Conservation (phyloP, 2,329 filamentous ascomycete genomes). For the Colletotrichum sp. region DNA sequence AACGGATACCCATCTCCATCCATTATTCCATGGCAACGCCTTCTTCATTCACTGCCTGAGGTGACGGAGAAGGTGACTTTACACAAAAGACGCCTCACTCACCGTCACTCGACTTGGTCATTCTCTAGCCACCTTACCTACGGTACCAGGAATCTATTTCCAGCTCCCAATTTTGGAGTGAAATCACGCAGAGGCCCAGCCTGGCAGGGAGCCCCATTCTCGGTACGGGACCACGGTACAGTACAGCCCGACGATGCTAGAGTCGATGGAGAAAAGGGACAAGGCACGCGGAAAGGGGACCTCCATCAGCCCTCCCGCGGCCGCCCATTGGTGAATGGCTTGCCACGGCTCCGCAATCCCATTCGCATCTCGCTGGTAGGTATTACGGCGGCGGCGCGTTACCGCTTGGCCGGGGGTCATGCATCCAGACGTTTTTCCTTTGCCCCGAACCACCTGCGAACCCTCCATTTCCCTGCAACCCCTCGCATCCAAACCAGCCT, state of each 20-base stretch:
- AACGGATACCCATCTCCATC: not conserved
- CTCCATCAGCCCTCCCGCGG: not conserved
- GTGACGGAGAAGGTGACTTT: not conserved
- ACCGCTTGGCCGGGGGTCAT: conserved; percentile 21
- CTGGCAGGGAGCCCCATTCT: not conserved
- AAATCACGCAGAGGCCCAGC: not conserved
- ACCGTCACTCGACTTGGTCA: not conserved
- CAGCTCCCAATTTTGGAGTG: not conserved
- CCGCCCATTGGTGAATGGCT: not conserved
- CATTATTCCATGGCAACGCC: not conserved
- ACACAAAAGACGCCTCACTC: not conserved
- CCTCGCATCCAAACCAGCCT: not conserved
- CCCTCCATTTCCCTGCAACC: conserved; percentile 13
- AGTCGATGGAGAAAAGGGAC: conserved; percentile 11
- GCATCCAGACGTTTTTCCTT: conserved; percentile 13
- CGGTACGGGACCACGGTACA: conserved; percentile 10
- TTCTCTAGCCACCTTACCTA: not conserved
- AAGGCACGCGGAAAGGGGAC: conserved; percentile 11
- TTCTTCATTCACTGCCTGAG: not conserved
- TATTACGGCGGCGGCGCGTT: conserved; percentile 2
- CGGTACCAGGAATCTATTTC: not conserved
- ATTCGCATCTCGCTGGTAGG: not conserved
- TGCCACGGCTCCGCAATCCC: conserved; percentile 10
- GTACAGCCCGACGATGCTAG: conserved; percentile 14
- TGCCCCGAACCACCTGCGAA: conserved; percentile 21